Evolutionary conservation across 495 filamentous ascomycete genomes (phyloP), one percentile per base, ranked within the genome.

Genomic region (Talaromyces adpressus): DNA sequence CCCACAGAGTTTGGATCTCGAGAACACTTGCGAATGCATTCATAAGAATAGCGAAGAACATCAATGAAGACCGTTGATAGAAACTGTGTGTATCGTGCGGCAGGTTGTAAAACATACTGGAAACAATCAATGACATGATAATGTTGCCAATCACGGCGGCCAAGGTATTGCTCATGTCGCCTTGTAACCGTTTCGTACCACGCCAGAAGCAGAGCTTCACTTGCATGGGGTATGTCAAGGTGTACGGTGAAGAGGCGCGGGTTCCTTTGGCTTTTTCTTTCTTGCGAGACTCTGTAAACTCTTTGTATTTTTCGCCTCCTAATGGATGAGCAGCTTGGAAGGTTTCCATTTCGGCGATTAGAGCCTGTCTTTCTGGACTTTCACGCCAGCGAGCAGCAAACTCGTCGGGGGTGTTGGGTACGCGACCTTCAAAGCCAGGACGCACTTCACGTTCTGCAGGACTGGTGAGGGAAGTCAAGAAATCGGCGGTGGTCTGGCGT

Each of bases 1-100:
- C 77, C 65, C 86, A 88, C 16, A 87, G 73, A 16, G 71, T 83
- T 64, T 85, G 76, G 66, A 90, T 88, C 72, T 96, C 92, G 8
- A 96, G 80, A 63, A 87, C 87, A 75, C 86, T 90, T 64, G 87
- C 82, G 69, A 97, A 96, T 25, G 93, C 92, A 71, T 96, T 96
- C 74, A 96, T 72, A 52, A 98, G 80, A 65, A 95, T 87, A 63
- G 92, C 91, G 69, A 98, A 97, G 85, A 97, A 98, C 39, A 98
- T 81, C 34, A 97, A 78, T 64, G 90, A 90, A 57, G 90, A 92
- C 60, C 91, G 84, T 67, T 85, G 84, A 76, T 87, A 98, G 78
- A 97, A 95, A 72, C 85, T 91, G 22, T 72, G 68, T 6, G 91
- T 91, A 32, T 79, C 79, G 1, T 69, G 72, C 27, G 82, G 70